Base-by-base conservation (phyloP, 2,329 filamentous ascomycete genomes). In the Aspergillus neotritici region DNA sequence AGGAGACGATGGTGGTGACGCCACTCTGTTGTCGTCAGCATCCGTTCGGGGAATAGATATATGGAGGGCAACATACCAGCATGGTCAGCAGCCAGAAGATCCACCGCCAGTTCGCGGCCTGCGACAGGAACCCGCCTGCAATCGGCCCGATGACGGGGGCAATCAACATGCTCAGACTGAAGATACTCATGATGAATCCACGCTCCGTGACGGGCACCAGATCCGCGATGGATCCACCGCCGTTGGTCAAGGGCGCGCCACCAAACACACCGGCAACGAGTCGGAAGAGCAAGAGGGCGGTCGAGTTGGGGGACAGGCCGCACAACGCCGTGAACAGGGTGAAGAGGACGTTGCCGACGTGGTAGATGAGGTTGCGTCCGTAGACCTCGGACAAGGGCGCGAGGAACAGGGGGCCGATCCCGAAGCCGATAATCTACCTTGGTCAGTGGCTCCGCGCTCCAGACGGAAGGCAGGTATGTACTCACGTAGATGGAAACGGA, bases 381-480 rank as follows among this genome's bases (percentile, higher is more conserved):
- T 78, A 83, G 11, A 85, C 63, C 55, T 87, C 82, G 12, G 77
- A 72, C 6, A 86, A 55, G 0, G 82, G 81, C 2, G 82, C 82
- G 71, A 82, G 82, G 2, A 85, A 52, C 3, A 84, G 65, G 1
- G 80, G 80, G 0, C 80, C 79, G 42, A 82, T 50, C 2, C 21
- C 21, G 21, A 25, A 25, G 5, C 21, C 21, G 7, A 25, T 25
- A 25, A 25, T 25, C 21, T 25, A 25, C 6, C 7, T 25, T 25
- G 21, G 21, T 25, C 9, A 25, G 21, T 5, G 21, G 7, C 3
- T 25, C 9, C 21, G 9, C 9, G 1, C 9, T 9, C 3, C 5
- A 25, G 21, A 25, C 21, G 3, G 9, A 8, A 25, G 61, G 61
- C 15, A 61, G 50, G 29, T 63, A 62, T 52, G 63, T 63, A 37